Evolutionary conservation across 2,329 filamentous ascomycete genomes (phyloP), one percentile per base, ranked within the genome.

Genomic region (Periconia sp.): DNA sequence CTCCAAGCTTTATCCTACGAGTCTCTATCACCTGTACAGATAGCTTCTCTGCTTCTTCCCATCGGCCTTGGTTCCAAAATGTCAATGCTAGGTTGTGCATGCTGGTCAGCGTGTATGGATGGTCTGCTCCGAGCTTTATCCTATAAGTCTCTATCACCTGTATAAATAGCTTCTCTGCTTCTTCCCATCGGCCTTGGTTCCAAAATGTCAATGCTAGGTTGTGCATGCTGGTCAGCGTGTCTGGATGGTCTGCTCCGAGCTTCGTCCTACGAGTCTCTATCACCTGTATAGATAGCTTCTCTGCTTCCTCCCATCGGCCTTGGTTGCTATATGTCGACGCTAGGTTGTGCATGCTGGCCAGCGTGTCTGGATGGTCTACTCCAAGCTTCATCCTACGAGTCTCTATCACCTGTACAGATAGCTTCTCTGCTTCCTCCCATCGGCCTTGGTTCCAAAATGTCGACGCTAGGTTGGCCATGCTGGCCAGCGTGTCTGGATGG

Each of bases 31-130:
- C 21, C 3, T 41, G 30, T 18, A 19, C 28, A 25, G 21, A 18
- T 15, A 40, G 43, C 48, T 40, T 19, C 21, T 53, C 40, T 3
- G 50, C 46, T n/a, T 34, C 36, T n/a, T 45, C 36, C 40, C 41
- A 48, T 19, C 31, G 33, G 17, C 41, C 40, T 26, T 22, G 22
- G 11, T 29, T 19, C 12, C 18, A 17, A 29, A 6, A 34, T 19
- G 16, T 16, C 5, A 10, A 10, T 12, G 15, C 31, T 11, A 42
- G 18, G 6, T 36, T 28, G 16, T 5, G 5, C 15, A 43, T 19
- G 32, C 40, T 43, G 11, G 11, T 18, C n/a, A 43, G 32, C 3
- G 31, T 43, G 22, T 36, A 4, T 11, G 21, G 13, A 31, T 43
- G 40, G 11, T 36, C 18, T 34, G 16, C 18, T 23, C 32, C 32